Percentiles rank a stretch among this genome's conserved stretches.
Evolutionary conservation across 2,329 filamentous ascomycete genomes (phyloP).

Genomic region (Aspergillus alliaceus): DNA sequence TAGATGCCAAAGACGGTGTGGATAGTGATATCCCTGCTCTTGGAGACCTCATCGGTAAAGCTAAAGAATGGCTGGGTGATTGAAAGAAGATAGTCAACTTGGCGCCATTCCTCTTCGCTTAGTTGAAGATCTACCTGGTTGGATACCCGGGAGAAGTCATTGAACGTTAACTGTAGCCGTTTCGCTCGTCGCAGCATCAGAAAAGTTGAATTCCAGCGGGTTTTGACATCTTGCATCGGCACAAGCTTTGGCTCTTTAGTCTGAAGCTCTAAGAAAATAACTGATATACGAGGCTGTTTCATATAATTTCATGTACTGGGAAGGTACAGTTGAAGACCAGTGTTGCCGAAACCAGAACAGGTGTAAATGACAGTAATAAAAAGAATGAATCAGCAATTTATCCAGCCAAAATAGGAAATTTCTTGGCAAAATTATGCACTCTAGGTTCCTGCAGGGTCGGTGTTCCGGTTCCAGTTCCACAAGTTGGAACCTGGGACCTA

Average conservation of each 20-base stretch:
- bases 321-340: too few species aligned
- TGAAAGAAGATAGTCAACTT: constrained; percentile 14
- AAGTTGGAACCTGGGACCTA: too few species aligned
- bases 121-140: neutral
- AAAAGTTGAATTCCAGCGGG: constrained; percentile 18
- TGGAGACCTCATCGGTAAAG: constrained; percentile 12
- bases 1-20: constrained; percentile 16
- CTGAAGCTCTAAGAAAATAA: constrained; percentile 10
- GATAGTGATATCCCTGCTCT: constrained; percentile 15
- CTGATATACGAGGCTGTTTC: neutral
- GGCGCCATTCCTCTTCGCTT: constrained; percentile 9
- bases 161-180: constrained; percentile 8
- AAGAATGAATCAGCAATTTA: too few species aligned
- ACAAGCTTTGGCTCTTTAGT: constrained; percentile 9
- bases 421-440: too few species aligned
- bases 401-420: too few species aligned
- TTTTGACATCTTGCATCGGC: constrained; percentile 15
- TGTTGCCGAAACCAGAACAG: too few species aligned
- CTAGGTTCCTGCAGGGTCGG: too few species aligned
- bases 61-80: constrained; percentile 22
- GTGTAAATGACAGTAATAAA: too few species aligned
- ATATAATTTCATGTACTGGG: neutral
- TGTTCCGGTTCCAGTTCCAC: too few species aligned
- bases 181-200: constrained; percentile 16
- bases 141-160: neutral